phyloP scores from a whole-genome alignment of 495 filamentous ascomycete species.

The Physcia stellaris region DNA sequence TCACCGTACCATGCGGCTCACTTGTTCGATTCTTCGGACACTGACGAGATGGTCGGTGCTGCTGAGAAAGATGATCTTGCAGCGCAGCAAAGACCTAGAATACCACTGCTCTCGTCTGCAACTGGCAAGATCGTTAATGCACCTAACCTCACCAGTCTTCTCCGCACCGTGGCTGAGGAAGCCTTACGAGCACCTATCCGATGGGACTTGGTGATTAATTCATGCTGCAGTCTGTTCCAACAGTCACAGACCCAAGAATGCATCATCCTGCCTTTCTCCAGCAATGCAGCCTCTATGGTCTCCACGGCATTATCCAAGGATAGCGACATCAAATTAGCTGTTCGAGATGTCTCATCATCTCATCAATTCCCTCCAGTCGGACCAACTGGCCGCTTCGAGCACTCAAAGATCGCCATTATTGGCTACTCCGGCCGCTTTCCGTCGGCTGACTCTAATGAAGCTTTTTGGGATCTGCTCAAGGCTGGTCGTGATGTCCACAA shows the following conservation, averaged over 20 bases:
- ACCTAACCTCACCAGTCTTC: conserved; percentile 25
- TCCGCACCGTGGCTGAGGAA: conserved; percentile 32
- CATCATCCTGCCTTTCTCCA: conserved; percentile 23
- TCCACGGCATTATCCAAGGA: conserved; percentile 25
- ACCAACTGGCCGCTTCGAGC: not conserved
- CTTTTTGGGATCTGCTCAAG: conserved; percentile 30
- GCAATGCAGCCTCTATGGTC: conserved; percentile 49
- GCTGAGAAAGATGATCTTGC: conserved; percentile 12
- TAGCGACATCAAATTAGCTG: not conserved
- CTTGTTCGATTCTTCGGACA: conserved; percentile 45
- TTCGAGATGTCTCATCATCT: not conserved
- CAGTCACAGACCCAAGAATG: conserved; percentile 12
- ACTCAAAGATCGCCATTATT: conserved; percentile 29
- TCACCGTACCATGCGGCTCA: conserved; percentile 64
- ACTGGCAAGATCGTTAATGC: conserved; percentile 29
- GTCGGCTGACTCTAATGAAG: conserved; percentile 30
- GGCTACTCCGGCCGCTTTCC: conserved; percentile 35
- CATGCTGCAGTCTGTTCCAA: not conserved
- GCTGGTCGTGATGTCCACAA: conserved; percentile 29
- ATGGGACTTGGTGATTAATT: conserved; percentile 30
- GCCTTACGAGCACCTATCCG: conserved; percentile 36
- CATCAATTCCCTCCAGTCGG: not conserved
- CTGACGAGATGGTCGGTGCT: conserved; percentile 42
- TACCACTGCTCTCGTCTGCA: conserved; percentile 36
- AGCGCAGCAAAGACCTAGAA: conserved; percentile 27